Evolutionary conservation across 1,284 basidiomycete genomes (phyloP).

Genomic region (Puccinia horiana): DNA sequence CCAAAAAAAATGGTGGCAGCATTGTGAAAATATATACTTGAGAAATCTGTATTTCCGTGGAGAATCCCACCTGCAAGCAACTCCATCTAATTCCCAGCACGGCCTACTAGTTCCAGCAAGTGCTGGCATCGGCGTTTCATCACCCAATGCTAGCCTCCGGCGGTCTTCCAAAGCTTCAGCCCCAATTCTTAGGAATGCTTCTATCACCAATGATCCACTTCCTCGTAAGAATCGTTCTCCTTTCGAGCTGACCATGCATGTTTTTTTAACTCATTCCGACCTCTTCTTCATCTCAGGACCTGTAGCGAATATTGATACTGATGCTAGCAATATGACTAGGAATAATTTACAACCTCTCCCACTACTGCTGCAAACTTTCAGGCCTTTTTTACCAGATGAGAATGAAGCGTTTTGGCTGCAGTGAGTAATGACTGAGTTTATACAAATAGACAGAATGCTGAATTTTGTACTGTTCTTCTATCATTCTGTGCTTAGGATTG

Average conservation of each 20-base stretch:
- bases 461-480: not conserved
- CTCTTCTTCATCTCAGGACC: not conserved
- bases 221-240: not conserved
- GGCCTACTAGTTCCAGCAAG: not conserved
- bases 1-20: not conserved
- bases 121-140: not conserved
- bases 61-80: conserved; percentile 40
- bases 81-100: not conserved
- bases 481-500: conserved; percentile 59
- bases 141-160: not conserved
- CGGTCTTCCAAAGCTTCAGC: not conserved
- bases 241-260: not conserved
- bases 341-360: conserved; percentile 58
- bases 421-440: conserved; percentile 48
- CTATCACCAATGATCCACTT: not conserved
- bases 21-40: conserved; percentile 59
- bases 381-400: conserved; percentile 53
- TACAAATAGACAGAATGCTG: not conserved
- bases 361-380: conserved; percentile 62
- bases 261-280: not conserved
- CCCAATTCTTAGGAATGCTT: not conserved
- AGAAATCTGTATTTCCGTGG: conserved; percentile 58
- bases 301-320: not conserved
- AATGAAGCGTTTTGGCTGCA: conserved; percentile 35
- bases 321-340: not conserved